Evolutionary conservation across 176 grass and related monocot genomes (phyloP), one percentile per base, ranked within the genome.

Genomic region (bread wheat (Triticum aestivum)): DNA sequence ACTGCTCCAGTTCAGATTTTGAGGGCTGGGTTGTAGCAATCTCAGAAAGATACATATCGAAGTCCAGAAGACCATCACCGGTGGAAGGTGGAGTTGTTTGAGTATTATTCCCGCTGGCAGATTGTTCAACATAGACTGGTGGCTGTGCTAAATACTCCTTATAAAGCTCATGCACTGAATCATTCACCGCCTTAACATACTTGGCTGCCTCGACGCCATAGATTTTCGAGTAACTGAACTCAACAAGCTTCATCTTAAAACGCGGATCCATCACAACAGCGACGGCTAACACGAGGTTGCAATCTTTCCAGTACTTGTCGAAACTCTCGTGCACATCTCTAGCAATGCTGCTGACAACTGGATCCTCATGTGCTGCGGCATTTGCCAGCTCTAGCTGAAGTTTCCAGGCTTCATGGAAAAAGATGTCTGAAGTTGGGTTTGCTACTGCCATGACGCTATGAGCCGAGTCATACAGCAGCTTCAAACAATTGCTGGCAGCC

Each of bases 401-500:
- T 54, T 76, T 76, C 73, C 73, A 76, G 47, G 73, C 73, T 54
- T 76, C 73, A 76, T 76, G 73, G 73, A 76, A 76, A 75, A 76
- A 76, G 3, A 76, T 32, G 73, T 76, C 26, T 76, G 73, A 76
- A 54, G 73, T 54, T 54, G 73, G 73, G 26, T 33, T 54, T 20
- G 15, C 26, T 32, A 32, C 73, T 20, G 73, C 45, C 73, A 76
- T 54, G 73, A 76, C 51, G 15, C 26, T 20, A 54, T 76, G 73
- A 9, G 73, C 73, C 7, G 45, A 76, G 26, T 75, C 73, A 76
- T 76, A 76, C 2, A 76, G 45, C 42, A 76, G 47, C 73, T 54
- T 76, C 45, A 76, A 54, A 54, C 9, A 51, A 54, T 76, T 76
- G 45, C 73, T 20, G 14, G 45, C 45, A 1, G 73, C 73, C 42